Percentiles rank a stretch among this genome's conserved stretches.
phyloP scores from a whole-genome alignment of 257 asterid genomes.

The Scutellaria baicalensis region DNA sequence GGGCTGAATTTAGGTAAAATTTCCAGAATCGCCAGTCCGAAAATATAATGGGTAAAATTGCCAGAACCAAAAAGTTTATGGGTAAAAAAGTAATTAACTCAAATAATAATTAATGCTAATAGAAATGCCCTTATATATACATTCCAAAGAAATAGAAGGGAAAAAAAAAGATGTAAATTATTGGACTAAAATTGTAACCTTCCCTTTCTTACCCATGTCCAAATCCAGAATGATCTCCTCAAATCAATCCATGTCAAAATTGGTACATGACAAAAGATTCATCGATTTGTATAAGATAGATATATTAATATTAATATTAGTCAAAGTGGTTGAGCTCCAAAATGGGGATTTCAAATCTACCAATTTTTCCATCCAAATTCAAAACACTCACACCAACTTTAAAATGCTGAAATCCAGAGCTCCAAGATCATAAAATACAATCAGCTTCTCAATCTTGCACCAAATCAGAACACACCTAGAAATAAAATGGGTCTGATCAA shows the following conservation, averaged over 20 bases:
- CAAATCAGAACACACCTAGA: not conserved
- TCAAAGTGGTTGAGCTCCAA: constrained; percentile 70
- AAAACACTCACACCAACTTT: not conserved
- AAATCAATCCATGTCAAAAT: not conserved
- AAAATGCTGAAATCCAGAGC: constrained; percentile 5
- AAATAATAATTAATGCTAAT: no score
- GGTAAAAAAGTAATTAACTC: no score
- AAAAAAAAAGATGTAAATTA: no score
- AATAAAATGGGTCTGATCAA: constrained; percentile 9
- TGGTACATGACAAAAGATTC: not conserved
- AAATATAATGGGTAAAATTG: no score
- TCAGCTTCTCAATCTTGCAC: not conserved
- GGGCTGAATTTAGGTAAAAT: no score
- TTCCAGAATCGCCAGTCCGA: no score
- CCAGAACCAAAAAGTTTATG: no score
- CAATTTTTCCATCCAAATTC: constrained; percentile 21
- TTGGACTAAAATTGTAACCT: no score
- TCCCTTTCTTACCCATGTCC: not conserved
- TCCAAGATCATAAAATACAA: no score
- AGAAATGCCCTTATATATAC: no score
- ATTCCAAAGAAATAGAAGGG: no score
- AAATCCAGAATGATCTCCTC: not conserved
- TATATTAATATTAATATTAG: no score
- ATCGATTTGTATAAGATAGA: not conserved
- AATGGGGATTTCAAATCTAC: constrained; percentile 39